A percentile compares a stretch with the other conserved stretches of the same genome.
Conservation (phyloP, 169 alveolate species). For the Plasmodium falciparum region DNA sequence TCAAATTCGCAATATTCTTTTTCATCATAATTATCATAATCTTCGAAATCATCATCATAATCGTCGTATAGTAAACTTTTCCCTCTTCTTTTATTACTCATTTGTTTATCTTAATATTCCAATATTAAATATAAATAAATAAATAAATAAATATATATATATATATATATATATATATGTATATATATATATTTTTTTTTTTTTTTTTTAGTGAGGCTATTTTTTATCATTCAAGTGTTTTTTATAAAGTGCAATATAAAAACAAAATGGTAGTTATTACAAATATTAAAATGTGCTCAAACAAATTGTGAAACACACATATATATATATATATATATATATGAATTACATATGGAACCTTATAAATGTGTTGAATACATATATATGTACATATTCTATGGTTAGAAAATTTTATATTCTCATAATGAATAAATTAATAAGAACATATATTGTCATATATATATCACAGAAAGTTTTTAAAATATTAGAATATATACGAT, state of each 20-base stretch:
- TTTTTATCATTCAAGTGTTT: background rate
- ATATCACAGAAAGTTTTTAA: too few relatives aligned
- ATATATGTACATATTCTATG: too few relatives aligned
- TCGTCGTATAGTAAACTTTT: slow-evolving; percentile 46
- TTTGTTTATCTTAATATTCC: background rate
- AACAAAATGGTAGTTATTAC: background rate
- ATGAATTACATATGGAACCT: too few relatives aligned
- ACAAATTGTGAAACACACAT: background rate
- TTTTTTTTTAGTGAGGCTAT: background rate
- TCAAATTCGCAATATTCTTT: slow-evolving; percentile 56
- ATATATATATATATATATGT: slow-evolving; percentile 1
- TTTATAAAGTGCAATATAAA: background rate
- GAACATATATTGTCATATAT: too few relatives aligned
- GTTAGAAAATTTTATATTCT: too few relatives aligned
- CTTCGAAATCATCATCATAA: slow-evolving; percentile 53
- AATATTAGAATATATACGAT: too few relatives aligned
- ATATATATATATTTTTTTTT: background rate
- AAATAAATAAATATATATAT: background rate
- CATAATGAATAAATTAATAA: too few relatives aligned
- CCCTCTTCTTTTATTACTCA: slow-evolving; percentile 57
- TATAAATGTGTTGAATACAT: too few relatives aligned
- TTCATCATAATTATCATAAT: slow-evolving; percentile 66
- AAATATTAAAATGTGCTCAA: too few relatives aligned
- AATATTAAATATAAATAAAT: background rate
- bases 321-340: too few relatives aligned